Conservation (phyloP, 371 early-diverging fungal genomes). For the Massospora cicadina region DNA sequence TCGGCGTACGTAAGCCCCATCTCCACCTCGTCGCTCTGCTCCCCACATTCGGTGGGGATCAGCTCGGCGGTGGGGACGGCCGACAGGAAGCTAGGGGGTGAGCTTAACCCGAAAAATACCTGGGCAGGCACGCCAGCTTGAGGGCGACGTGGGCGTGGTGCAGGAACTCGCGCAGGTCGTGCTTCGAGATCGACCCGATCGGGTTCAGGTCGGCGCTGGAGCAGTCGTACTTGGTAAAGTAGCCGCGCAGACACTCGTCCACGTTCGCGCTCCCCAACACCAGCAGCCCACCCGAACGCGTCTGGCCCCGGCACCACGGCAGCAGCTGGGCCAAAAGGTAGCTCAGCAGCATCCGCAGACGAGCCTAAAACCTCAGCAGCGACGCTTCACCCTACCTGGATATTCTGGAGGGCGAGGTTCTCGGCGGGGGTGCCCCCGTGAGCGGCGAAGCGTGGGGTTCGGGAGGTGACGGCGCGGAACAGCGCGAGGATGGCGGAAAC, state of each 20-base stretch:
- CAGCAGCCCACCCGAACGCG: slow-evolving; percentile 46
- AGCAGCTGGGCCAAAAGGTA: slow-evolving; percentile 90
- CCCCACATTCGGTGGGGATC: slow-evolving; percentile 43
- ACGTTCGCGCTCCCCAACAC: slow-evolving; percentile 93
- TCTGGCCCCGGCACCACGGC: slow-evolving; percentile 59
- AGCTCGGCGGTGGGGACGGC: slow-evolving; percentile 92
- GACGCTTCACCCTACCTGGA: slow-evolving; percentile 42
- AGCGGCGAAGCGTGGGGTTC: slow-evolving; percentile 55
- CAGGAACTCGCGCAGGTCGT: slow-evolving; percentile 72
- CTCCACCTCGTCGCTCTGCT: slow-evolving; percentile 29
- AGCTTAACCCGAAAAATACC: slow-evolving; percentile 17
- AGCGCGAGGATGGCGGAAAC: slow-evolving; percentile 54
- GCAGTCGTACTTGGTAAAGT: slow-evolving; percentile 96
- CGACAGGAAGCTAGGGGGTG: slow-evolving; percentile 41
- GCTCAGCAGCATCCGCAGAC: slow-evolving; percentile 85
- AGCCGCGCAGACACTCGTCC: slow-evolving; percentile 90
- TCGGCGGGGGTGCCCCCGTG: slow-evolving; percentile 75
- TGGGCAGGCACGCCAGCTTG: slow-evolving; percentile 44
- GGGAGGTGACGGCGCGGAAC: slow-evolving; percentile 60
- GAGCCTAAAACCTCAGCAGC: slow-evolving; percentile 53
- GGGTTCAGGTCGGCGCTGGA: slow-evolving; percentile 95
- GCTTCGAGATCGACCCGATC: slow-evolving; percentile 87
- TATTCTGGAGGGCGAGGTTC: slow-evolving; percentile 91
- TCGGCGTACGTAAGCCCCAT: slow-evolving; percentile 97
- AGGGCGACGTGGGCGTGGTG: slow-evolving; percentile 41